Percentiles rank a stretch among this genome's conserved stretches.
Conservation (phyloP, 352 stramenopile species). For the Phytopythium boreale region DNA sequence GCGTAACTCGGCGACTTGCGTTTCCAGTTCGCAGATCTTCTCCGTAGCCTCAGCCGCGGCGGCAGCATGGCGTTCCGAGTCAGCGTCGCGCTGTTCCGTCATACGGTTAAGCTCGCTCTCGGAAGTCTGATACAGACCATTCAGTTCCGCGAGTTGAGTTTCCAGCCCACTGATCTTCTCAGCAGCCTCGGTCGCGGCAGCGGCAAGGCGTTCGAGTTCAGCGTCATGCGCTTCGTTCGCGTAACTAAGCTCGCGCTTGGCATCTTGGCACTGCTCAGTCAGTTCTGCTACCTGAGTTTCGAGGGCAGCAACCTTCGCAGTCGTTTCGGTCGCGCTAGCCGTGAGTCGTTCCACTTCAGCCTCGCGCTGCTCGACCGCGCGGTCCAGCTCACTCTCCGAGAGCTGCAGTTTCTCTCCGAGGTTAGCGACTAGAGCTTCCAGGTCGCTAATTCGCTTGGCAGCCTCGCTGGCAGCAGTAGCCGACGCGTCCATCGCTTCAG, state of each 20-base stretch:
- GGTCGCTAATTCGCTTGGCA: not conserved
- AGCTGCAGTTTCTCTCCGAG: slow-evolving; percentile 12
- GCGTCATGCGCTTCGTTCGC: not conserved
- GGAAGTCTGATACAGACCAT: not conserved
- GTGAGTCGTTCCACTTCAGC: slow-evolving; percentile 12
- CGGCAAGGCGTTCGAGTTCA: not conserved
- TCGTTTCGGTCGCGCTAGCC: slow-evolving; percentile 8
- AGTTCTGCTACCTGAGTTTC: slow-evolving; percentile 24
- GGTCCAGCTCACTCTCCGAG: slow-evolving; percentile 16
- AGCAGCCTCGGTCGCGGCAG: not conserved
- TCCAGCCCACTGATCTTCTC: not conserved
- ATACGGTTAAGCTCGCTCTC: not conserved
- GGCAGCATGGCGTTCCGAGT: not conserved
- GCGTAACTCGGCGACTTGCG: not conserved
- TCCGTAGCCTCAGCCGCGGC: not conserved
- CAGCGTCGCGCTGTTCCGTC: not conserved
- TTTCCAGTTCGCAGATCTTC: not conserved
- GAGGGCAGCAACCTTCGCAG: slow-evolving; percentile 12
- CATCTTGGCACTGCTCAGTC: slow-evolving; percentile 3
- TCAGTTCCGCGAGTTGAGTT: not conserved
- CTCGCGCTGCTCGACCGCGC: slow-evolving; percentile 6
- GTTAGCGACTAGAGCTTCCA: slow-evolving; percentile 8
- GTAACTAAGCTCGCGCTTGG: slow-evolving; percentile 5
- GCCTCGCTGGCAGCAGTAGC: not conserved
- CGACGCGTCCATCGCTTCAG: not conserved